Base-by-base conservation (phyloP, 106 monocot genomes). In the Narthecium ossifragum region DNA sequence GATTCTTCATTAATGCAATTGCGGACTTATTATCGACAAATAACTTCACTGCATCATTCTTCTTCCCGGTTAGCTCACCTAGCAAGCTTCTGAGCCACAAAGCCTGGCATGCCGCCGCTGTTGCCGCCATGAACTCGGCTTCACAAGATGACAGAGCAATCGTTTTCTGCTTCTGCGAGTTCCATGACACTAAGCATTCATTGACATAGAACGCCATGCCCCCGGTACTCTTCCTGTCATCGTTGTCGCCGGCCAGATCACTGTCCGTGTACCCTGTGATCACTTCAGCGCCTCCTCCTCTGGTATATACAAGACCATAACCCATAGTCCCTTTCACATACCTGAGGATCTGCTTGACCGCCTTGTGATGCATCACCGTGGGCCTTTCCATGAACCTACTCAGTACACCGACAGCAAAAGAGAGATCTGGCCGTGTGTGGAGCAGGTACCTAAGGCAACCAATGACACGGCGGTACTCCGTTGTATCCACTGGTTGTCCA, bases 361-460 rank as follows among this genome's bases (percentile, higher is more conserved):
- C 70, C 53, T 43, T 28, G 25, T 54, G 62, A 63, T 71, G 59
- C 37, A 28, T 52, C 25, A 41, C 27, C n/a, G 36, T 60, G 0
- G 70, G 70, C 24, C 28, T 36, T 51, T 70, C 29, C 59, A 61
- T 61, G 31, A 51, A 70, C 8, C 61, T 34, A 26, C 50, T 61
- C 7, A 37, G 51, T 34, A 61, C 12, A 8, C 61, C 52, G 51
- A 70, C 61, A 10, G 60, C 48, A 31, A 6, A 61, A 5, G 70
- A 60, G 0, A 70, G 25, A 31, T 60, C 61, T 21, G 66, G 55
- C 38, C 55, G 26, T 0, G 68, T 68, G 24, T 47, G 58, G 13
- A 34, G 15, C 3, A 63, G 17, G 24, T 63, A 71, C 31, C 38
- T 36, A 1, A 70, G 52, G 50, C 51, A 61, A 15, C 70, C 70